phyloP scores from a whole-genome alignment of 805 yeast species.

The Saturnispora bothae region DNA sequence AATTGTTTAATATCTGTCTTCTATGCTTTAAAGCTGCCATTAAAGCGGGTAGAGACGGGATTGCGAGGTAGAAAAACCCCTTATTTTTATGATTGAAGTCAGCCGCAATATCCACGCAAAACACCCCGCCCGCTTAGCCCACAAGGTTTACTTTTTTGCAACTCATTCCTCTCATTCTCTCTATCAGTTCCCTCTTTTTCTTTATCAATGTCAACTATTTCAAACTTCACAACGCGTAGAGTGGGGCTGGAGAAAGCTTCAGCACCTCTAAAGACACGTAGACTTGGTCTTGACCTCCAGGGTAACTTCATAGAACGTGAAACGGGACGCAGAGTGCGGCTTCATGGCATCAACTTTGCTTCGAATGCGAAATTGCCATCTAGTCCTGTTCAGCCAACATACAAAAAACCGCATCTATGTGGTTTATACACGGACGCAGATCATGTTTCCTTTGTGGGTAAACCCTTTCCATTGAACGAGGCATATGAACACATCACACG shows the following conservation, averaged over 20 bases:
- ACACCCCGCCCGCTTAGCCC: too few relatives aligned
- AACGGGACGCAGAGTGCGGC: conserved; percentile 47
- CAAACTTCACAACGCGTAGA: not conserved
- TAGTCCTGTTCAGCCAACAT: conserved; percentile 38
- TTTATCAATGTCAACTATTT: conserved; percentile 4
- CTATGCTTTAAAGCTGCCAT: too few relatives aligned
- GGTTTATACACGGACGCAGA: conserved; percentile 60
- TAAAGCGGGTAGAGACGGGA: too few relatives aligned
- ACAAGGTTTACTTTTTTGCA: too few relatives aligned
- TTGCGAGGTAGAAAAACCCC: too few relatives aligned
- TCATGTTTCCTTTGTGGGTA: conserved; percentile 66
- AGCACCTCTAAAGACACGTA: conserved; percentile 14
- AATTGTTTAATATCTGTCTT: too few relatives aligned
- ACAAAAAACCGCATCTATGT: conserved; percentile 28
- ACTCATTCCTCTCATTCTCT: too few relatives aligned
- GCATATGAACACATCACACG: conserved; percentile 59
- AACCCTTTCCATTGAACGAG: conserved; percentile 70
- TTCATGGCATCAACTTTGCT: conserved; percentile 78
- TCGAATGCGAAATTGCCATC: conserved; percentile 63
- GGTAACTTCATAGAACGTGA: conserved; percentile 48
- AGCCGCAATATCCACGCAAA: too few relatives aligned
- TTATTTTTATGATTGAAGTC: too few relatives aligned
- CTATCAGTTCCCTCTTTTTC: too few relatives aligned
- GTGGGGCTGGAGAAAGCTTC: not conserved
- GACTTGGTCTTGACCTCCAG: conserved; percentile 27